phyloP scores from a whole-genome alignment of 805 yeast species.

The Candida yuanshanica region DNA sequence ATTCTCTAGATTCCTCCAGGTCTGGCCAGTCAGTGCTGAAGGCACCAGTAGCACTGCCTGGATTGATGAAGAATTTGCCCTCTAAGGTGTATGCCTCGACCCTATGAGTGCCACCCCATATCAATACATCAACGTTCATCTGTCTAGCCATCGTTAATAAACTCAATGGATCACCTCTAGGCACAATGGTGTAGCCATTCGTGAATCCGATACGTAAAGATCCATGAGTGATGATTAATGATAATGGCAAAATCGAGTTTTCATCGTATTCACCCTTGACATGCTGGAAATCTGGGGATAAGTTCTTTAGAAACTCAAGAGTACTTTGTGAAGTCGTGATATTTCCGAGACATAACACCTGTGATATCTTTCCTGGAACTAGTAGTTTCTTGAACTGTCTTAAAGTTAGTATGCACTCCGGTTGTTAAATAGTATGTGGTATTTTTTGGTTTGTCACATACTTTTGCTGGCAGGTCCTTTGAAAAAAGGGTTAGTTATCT shows the following conservation, averaged over 20 bases:
- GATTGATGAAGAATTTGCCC: slow-evolving; percentile 90
- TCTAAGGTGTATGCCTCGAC: slow-evolving; percentile 92
- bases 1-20: slow-evolving; percentile 33
- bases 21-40: slow-evolving; percentile 59
- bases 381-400: slow-evolving; percentile 64
- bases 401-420: slow-evolving; percentile 4
- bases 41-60: slow-evolving; percentile 97
- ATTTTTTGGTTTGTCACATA: slow-evolving; percentile 9
- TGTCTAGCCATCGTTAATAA: slow-evolving; percentile 79
- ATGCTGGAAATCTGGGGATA: slow-evolving; percentile 67
- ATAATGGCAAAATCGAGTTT: slow-evolving; percentile 45
- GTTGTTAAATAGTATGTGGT: background rate
- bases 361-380: slow-evolving; percentile 80
- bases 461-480: slow-evolving; percentile 42
- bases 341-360: slow-evolving; percentile 83
- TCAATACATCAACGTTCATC: slow-evolving; percentile 82
- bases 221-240: slow-evolving; percentile 62
- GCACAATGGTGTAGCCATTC: slow-evolving; percentile 78
- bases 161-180: slow-evolving; percentile 82
- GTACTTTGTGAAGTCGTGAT: slow-evolving; percentile 64
- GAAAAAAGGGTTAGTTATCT: background rate
- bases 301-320: slow-evolving; percentile 52
- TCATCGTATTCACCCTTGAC: slow-evolving; percentile 84
- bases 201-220: slow-evolving; percentile 76
- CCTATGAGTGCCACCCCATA: slow-evolving; percentile 91